Base-by-base conservation (phyloP, 2,329 filamentous ascomycete genomes). In the Corynespora cassiicola region DNA sequence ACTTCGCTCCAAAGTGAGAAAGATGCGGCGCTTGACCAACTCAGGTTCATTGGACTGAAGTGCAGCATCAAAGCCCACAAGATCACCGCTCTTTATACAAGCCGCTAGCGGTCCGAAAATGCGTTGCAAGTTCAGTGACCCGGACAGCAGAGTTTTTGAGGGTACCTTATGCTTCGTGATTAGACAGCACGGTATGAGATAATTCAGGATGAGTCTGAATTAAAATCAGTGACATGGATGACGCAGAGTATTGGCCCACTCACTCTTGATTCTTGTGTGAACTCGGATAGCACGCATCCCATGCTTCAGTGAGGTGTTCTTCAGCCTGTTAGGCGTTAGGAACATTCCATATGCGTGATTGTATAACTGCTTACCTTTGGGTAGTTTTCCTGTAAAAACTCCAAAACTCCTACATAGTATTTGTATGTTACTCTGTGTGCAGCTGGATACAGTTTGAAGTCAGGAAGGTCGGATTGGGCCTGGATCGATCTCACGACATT, bases 381-480 rank as follows among this genome's bases (percentile, higher is more conserved):
- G 59, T 99, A 99, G 61, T 96, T 90, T 65, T 99, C 95, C 47
- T 97, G 91, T 5, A 99, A 71, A 64, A 99, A 99, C 41, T 85
- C 81, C n/a, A 99, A 81, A 5, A 99, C 88, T 8, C 94, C 94
- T 51, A 91, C 83, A 64, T 96, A 97, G 71, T 96, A 99, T 63
- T 90, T 92, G 74, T 96, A 99, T 0, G 92, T 96, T 25, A 96
- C 91, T 48, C 90, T 84, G 61, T 99, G 94, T 3, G 91, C 86
- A 61, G 86, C 89, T 1, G 94, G 92, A 57, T 96, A 99, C 10
- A 80, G 75, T 11, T 86, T 79, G 19, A 96, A 75, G 0, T 81
- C 75, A 1, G 94, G 94, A 74, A 99, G 86, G 57, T 99, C 92
- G 28, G 82, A 80, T 44, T 76, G 75, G 9, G 90, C 91, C 30